Base-by-base conservation (phyloP, 352 stramenopile genomes). In the Blastocystis sp. region DNA sequence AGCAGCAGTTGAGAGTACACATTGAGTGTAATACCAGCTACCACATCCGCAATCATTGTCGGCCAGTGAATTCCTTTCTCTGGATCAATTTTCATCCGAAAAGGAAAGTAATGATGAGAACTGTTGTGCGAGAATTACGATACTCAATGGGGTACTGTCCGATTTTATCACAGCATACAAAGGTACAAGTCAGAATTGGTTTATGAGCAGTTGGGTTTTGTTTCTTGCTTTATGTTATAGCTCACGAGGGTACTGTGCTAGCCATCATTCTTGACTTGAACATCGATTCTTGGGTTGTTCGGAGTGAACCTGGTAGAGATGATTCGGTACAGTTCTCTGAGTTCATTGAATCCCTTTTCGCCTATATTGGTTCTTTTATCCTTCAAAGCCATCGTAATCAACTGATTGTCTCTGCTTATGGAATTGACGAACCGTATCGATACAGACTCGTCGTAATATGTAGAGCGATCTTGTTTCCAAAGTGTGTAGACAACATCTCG, bases 11-110 rank as follows among this genome's bases (percentile, higher is more conserved):
- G 55, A 30, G 26, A 43, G 16, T 85, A 68, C 8, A 85, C 53
- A 43, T 11, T 68, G 20, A 85, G 30, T 16, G 73, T 13, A 18
- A 68, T 65, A 3, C 50, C 30, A 20, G 47, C 73, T n/a, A 68
- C 39, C 34, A 41, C 24, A n/a, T 20, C 43, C 3, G 73, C 41
- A 18, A 85, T 69, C 50, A 85, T 69, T 6, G 73, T 85, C 20
- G 73, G 73, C 73, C 73, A 85, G 56, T 85, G 73, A 66, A 85
- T 85, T 65, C 73, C 73, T n/a, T 85, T 45, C 30, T 85, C 47
- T 68, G 50, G 53, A 53, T 85, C 47, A 43, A 85, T 68, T 5
- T 20, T 41, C 73, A 85, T 85, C 20, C 9, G 11, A 24, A 11
- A n/a, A 66, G 9, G 13, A 30, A 26, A 39, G 56, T 24, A 62